Base-by-base conservation (phyloP, 768 basidiomycete genomes). In the Pisolithus microcarpus region DNA sequence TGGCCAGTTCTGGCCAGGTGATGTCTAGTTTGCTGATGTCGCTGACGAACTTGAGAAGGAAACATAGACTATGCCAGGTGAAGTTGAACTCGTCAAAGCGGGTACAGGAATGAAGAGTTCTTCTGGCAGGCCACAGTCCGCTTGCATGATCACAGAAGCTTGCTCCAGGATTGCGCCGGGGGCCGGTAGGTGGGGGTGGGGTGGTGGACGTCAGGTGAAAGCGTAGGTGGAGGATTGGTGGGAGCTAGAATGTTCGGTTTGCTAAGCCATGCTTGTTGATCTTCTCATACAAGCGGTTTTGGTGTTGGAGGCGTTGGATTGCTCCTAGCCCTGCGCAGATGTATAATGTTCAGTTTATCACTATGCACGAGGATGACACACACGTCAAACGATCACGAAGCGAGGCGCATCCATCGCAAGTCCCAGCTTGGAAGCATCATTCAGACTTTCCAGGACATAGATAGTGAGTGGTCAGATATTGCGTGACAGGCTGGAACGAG, bases 341-440 rank as follows among this genome's bases (percentile, higher is more conserved):
- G 4, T 16, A 15, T 3, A n/a, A n/a, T n/a, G 28, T 7, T 54
- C 15, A 54, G 31, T 23, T 5, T 18, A 5, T 24, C 38, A 46
- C 10, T 5, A 40, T 4, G 15, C 15, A 21, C 8, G 57, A 49
- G 23, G 13, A 30, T 11, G 3, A 11, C 34, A 48, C 61, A 50
- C 44, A 66, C 63, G 52, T 19, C 23, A 61, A 62, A 34, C 71
- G 70, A 52, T 54, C 69, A 36, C 72, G 70, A 34, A 74, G 60
- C 2, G 74, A 66, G 18, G 75, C 63, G 5, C 23, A 38, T 54
- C 53, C 9, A 48, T 5, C 3, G 46, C 11, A 7, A 40, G 21
- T 30, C 19, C 45, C 21, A 45, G 43, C 2, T 43, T 34, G 4
- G 36, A 21, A 0, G 7, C 24, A 26, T 56, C 59, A 13, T 37